Conservation (phyloP, 345 rosid species). For the Pelargonium nanum region DNA sequence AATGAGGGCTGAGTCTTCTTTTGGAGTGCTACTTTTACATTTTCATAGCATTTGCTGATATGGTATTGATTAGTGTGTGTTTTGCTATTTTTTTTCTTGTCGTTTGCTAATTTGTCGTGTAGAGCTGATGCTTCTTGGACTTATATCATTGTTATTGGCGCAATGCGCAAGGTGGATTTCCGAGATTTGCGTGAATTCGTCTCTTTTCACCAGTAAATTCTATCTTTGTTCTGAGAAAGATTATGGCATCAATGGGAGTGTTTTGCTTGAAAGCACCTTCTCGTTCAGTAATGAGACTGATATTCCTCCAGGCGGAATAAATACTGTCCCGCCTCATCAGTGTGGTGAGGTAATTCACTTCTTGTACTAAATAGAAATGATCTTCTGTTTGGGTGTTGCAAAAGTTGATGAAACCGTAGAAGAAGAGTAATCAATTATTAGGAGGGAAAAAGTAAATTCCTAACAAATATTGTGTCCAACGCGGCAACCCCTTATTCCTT, state of each 20-base stretch:
- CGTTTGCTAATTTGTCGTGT: constrained; percentile 12
- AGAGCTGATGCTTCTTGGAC: constrained; percentile 98
- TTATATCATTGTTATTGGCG: constrained; percentile 77
- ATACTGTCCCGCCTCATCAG: constrained; percentile 31
- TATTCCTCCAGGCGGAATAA: constrained; percentile 45
- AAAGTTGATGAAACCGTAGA: not conserved
- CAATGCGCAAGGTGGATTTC: constrained; percentile 92
- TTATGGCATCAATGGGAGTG: constrained; percentile 26
- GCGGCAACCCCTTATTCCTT: no score
- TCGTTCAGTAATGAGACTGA: constrained; percentile 34
- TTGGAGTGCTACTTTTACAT: no score
- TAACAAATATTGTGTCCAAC: no score
- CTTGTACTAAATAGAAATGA: not conserved
- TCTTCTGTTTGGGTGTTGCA: not conserved
- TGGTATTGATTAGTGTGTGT: not conserved
- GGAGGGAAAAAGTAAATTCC: no score
- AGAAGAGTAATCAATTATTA: no score
- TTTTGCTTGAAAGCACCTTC: constrained; percentile 27
- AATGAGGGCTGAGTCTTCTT: no score
- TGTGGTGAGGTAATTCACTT: constrained; percentile 57
- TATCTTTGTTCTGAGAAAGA: constrained; percentile 69
- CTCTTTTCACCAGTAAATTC: constrained; percentile 78
- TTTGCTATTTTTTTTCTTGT: constrained; percentile 7
- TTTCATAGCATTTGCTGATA: no score
- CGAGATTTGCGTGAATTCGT: constrained; percentile 75